These are phyloP conservation scores for Eruca vesicaria DNA, from an alignment of 441 rosid genomes.

Conservation along the genomic window DNA sequence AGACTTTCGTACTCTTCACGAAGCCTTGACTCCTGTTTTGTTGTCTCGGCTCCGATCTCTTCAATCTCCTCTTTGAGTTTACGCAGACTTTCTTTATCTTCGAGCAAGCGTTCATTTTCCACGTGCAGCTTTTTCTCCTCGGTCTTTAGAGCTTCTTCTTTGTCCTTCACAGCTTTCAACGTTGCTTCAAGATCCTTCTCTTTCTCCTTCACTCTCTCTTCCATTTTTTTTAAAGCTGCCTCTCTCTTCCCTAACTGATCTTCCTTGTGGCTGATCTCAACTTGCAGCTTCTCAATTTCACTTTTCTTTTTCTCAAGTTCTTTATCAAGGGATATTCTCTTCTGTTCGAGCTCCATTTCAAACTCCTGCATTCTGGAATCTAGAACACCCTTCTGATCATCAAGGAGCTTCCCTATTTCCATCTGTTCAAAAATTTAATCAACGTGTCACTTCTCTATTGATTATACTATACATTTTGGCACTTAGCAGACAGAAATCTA, in stretches of 20 bases:
- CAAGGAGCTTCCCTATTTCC: conserved; percentile 64
- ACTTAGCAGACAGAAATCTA: background rate
- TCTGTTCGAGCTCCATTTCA: conserved; percentile 57
- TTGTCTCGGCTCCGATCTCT: conserved; percentile 57
- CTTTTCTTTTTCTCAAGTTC: conserved; percentile 53
- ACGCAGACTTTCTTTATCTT: conserved; percentile 52
- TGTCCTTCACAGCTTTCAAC: conserved; percentile 54
- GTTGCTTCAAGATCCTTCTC: conserved; percentile 65
- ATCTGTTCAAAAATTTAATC: conserved; percentile 39
- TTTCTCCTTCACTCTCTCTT: conserved; percentile 66
- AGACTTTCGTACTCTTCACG: conserved; percentile 59
- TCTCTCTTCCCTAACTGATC: conserved; percentile 63
- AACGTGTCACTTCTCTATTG: background rate
- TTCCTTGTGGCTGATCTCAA: conserved; percentile 52
- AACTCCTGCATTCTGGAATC: conserved; percentile 55
- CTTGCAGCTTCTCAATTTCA: conserved; percentile 48
- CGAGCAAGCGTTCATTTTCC: conserved; percentile 51
- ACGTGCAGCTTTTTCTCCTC: conserved; percentile 63
- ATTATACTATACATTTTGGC: background rate
- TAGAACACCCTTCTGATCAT: conserved; percentile 56
- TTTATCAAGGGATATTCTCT: conserved; percentile 55
- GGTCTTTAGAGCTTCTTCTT: conserved; percentile 51
- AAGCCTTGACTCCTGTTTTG: conserved; percentile 57
- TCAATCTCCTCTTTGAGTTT: conserved; percentile 63
- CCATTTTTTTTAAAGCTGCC: conserved; percentile 53